A percentile compares a stretch with the other conserved stretches of the same genome.
Evolutionary conservation across 164 flowering plant genomes (phyloP).

Genomic region (Taxillus chinensis): DNA sequence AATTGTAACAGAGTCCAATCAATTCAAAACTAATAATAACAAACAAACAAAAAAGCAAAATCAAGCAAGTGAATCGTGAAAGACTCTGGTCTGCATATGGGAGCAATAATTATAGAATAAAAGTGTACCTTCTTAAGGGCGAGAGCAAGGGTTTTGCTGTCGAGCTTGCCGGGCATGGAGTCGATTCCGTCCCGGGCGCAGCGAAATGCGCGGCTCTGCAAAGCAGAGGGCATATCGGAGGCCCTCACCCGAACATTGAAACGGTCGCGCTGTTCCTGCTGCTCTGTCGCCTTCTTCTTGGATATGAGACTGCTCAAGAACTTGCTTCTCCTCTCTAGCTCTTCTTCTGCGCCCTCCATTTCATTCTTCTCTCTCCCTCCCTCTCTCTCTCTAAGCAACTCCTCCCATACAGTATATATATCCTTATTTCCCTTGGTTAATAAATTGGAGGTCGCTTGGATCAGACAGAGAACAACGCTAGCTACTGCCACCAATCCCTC

Average conservation of each 20-base stretch:
- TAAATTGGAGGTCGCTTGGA: no score
- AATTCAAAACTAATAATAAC: no score
- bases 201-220: constrained; percentile 61
- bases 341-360: constrained; percentile 75
- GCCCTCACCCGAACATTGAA: constrained; percentile 70
- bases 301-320: constrained; percentile 70
- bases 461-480: no score
- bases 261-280: constrained; percentile 31
- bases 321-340: constrained; percentile 79
- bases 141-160: constrained; percentile 85
- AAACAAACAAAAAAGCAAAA: no score
- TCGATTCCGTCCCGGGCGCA: constrained; percentile 60
- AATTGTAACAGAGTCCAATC: no score
- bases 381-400: not conserved
- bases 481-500: no score
- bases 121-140: constrained; percentile 66
- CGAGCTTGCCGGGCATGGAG: constrained; percentile 65
- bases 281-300: constrained; percentile 63
- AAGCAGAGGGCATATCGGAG: constrained; percentile 64
- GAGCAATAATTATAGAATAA: no score
- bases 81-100: no score
- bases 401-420: not conserved
- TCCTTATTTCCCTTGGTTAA: no score
- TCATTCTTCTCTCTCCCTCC: constrained; percentile 14
- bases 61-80: no score